Percentiles rank a stretch among this genome's conserved stretches.
Evolutionary conservation across 2,329 filamentous ascomycete species (phyloP).

Genomic region (Aspergillus udagawae): DNA sequence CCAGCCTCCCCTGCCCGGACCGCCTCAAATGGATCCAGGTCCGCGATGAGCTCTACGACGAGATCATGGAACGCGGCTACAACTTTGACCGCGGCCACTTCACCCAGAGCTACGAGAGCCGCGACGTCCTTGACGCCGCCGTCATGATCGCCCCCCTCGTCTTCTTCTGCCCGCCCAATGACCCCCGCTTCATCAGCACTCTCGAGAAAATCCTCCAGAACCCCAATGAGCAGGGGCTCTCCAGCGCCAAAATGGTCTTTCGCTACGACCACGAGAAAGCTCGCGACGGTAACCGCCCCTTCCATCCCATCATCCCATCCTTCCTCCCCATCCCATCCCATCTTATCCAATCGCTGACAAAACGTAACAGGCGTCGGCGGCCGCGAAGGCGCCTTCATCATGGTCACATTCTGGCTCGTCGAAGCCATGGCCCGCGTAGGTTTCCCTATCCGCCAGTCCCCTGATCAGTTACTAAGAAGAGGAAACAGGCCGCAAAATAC

Average conservation of each 20-base stretch:
- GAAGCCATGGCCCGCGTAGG: constrained; percentile 70
- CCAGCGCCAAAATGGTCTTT: constrained; percentile 70
- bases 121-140: constrained; percentile 66
- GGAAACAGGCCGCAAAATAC: constrained; percentile 22
- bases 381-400: constrained; percentile 70
- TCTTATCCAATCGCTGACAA: background rate
- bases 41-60: constrained; percentile 66
- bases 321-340: background rate
- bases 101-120: constrained; percentile 71
- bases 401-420: constrained; percentile 81
- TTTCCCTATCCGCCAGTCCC: background rate
- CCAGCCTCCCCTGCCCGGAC: constrained; percentile 68
- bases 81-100: constrained; percentile 67
- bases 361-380: constrained; percentile 61
- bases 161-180: constrained; percentile 74
- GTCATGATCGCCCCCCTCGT: constrained; percentile 73
- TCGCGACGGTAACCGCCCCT: constrained; percentile 57
- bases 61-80: constrained; percentile 75
- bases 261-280: constrained; percentile 67
- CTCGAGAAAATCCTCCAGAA: constrained; percentile 67
- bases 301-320: constrained; percentile 31
- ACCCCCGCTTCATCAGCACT: constrained; percentile 69
- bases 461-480: no score
- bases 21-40: constrained; percentile 62
- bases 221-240: constrained; percentile 71